Base-by-base conservation (phyloP, 257 asterid genomes). In the Scutellaria baicalensis region DNA sequence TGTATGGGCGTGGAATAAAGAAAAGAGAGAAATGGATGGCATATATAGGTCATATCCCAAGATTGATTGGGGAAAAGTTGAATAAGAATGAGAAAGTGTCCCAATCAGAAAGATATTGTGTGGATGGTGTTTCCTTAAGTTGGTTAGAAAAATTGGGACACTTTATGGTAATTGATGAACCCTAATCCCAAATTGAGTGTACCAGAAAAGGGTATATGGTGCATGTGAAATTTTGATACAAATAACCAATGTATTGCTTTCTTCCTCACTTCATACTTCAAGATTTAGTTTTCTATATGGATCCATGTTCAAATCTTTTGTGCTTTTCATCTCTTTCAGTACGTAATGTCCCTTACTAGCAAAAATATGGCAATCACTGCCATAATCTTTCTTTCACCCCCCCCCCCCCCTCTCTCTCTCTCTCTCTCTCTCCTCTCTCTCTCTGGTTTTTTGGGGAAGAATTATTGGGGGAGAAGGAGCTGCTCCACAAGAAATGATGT, bases 41-140 rank as follows among this genome's bases (percentile, higher is more conserved):
- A 27, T n/a, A n/a, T n/a, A n/a, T 27, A 27, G 33, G 33, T 27
- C 33, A 27, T 27, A 27, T 27, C 33, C 33, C 33, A 27, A 27
- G 33, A 27, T 27, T 27, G 33, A 27, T 27, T 27, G 33, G 33
- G 4, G 33, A 5, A 27, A 3, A 23, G 12, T 3, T 43, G 33
- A 42, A 59, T 17, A 48, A n/a, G 9, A 11, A 59, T 40, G 52
- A 20, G 11, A 55, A 72, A 64, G 58, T 67, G 96, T 89, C 95
- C 51, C 83, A 71, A 74, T 89, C 96, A 71, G 27, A 70, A 77
- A 89, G 95, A 89, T 89, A 58, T 82, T 57, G 75, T 73, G 76
- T 63, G 80, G 93, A 86, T 84, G 88, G 75, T 9, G 1, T 71
- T 81, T 82, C 82, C 73, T 40, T 73, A 50, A 51, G 66, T 66